A percentile compares a stretch with the other conserved stretches of the same genome.
Conservation (phyloP, 768 basidiomycete species). For the Scleroderma bovista region DNA sequence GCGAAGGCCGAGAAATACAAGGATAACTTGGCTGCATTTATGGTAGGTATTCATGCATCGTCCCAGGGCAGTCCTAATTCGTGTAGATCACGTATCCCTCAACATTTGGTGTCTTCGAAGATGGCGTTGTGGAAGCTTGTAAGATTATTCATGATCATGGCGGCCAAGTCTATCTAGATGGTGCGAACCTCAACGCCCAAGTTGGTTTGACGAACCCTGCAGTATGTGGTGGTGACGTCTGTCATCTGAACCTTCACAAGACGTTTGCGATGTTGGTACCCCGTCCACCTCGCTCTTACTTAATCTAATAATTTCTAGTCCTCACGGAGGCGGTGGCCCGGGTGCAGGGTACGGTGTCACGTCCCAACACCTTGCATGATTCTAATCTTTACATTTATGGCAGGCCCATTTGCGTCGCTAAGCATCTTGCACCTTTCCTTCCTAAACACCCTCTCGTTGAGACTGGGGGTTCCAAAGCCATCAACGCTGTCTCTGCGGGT, state of each 20-base stretch:
- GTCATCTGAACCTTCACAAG: constrained; percentile 97
- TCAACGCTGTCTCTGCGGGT: constrained; percentile 85
- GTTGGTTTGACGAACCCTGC: constrained; percentile 91
- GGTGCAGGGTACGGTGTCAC: constrained; percentile 69
- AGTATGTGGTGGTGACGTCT: constrained; percentile 95
- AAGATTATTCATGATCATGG: constrained; percentile 91
- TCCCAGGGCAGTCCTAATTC: constrained; percentile 4
- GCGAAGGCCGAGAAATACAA: constrained; percentile 88
- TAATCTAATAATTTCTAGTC: constrained; percentile 39
- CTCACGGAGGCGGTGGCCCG: constrained; percentile 96
- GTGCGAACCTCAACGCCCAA: constrained; percentile 92
- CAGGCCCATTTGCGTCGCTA: constrained; percentile 88
- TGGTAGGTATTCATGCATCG: constrained; percentile 47
- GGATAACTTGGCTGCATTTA: constrained; percentile 90
- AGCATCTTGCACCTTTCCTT: constrained; percentile 92
- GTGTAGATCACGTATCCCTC: constrained; percentile 90
- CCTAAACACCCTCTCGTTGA: constrained; percentile 78
- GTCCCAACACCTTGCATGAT: not conserved
- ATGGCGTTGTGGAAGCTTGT: constrained; percentile 85
- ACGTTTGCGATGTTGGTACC: constrained; percentile 83
- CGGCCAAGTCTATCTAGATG: constrained; percentile 96
- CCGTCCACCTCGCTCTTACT: not conserved
- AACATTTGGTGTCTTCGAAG: constrained; percentile 96
- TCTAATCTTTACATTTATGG: constrained; percentile 3
- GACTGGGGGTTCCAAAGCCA: constrained; percentile 63